Evolutionary conservation across 352 stramenopile genomes (phyloP).

Genomic region (Phytophthora quininea): DNA sequence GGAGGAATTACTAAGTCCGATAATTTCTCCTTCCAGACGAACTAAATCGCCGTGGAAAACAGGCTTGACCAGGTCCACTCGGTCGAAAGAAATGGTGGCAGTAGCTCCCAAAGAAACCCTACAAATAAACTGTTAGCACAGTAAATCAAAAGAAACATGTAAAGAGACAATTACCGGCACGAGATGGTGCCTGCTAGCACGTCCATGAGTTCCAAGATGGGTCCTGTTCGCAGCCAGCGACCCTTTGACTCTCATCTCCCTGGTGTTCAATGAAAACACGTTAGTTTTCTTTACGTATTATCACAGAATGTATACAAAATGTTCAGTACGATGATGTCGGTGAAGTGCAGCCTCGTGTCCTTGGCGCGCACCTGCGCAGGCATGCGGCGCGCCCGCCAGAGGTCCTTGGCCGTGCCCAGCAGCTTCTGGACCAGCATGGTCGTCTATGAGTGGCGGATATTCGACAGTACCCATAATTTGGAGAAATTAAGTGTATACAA

Average conservation of each 20-base stretch:
- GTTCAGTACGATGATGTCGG: conserved; percentile 44
- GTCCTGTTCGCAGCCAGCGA: conserved; percentile 36
- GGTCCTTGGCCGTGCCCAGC: conserved; percentile 31
- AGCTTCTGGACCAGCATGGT: conserved; percentile 39
- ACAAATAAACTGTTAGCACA: neutral
- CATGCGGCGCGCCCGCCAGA: conserved; percentile 40
- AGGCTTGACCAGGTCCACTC: conserved; percentile 44
- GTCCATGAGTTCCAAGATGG: conserved; percentile 53
- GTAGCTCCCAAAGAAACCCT: conserved; percentile 31
- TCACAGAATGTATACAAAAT: neutral
- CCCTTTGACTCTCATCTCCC: conserved; percentile 44
- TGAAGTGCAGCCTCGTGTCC: conserved; percentile 46
- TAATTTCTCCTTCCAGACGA: conserved; percentile 45
- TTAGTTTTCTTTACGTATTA: neutral
- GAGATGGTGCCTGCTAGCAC: conserved; percentile 42
- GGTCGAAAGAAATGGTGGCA: conserved; percentile 52
- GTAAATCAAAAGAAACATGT: neutral
- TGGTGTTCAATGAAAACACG: conserved; percentile 3
- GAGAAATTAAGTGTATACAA: too few relatives aligned
- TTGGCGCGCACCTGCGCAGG: conserved; percentile 39
- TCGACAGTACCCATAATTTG: too few relatives aligned
- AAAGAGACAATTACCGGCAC: conserved; percentile 13
- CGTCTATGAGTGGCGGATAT: neutral
- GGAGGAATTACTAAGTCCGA: conserved; percentile 46
- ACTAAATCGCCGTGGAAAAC: conserved; percentile 52